Evolutionary conservation across 495 filamentous ascomycete genomes (phyloP), one percentile per base, ranked within the genome.

Genomic region (Penicillium argentinense): DNA sequence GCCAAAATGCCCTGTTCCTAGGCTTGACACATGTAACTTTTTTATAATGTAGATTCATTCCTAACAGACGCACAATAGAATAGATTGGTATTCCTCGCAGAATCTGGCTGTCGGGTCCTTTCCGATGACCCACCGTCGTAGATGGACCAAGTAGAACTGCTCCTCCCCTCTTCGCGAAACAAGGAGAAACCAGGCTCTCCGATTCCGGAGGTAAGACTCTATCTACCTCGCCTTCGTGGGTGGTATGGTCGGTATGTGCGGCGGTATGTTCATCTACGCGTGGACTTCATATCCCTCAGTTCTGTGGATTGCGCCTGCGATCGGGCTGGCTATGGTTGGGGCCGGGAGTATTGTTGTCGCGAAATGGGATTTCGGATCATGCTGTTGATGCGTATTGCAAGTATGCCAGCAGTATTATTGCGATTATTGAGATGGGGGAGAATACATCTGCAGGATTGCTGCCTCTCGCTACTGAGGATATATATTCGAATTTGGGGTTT

Each of bases 251-350:
- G 63, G 66, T 0, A 45, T 67, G 7, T 50, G 62, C 0, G 59
- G 64, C 3, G 66, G 66, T 9, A 62, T 69, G 59, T 66, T 69
- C 49, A 56, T 57, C 17, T 69, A 69, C 39, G 64, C 51, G 8
- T 67, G 64, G 64, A 68, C 60, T 1, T 64, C 62, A 8, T 68
- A 62, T 37, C 29, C 62, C 2, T 5, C 39, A 11, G 11, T 66
- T 3, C 62, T 53, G 1, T 69, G 62, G 62, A 64, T 69, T 9
- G 62, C 61, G 16, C 66, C 66, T 2, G 48, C 64, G 6, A 40
- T 69, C 23, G 62, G 66, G 11, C 60, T 69, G 9, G 55, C 47
- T 2, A 64, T 68, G 59, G 64, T 62, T 2, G 62, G 62, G 0
- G 40, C 55, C 3, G 30, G 30, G 3, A 34, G 30, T 34, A 16